Base-by-base conservation (phyloP, 768 basidiomycete genomes). In the Suillus discolor region DNA sequence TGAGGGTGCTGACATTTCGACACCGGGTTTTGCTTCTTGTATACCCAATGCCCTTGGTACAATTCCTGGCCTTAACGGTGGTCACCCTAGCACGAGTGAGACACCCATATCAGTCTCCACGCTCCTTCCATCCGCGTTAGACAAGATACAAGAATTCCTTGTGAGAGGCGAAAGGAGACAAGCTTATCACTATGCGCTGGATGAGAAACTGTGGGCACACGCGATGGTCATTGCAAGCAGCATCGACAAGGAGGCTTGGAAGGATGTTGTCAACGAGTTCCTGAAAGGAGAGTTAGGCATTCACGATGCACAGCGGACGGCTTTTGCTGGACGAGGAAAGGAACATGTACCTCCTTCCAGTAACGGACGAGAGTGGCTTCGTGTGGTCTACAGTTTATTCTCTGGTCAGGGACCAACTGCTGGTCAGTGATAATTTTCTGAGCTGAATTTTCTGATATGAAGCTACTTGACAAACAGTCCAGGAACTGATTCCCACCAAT, bases 141-240 rank as follows among this genome's bases (percentile, higher is more conserved):
- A 93, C 72, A 88, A 86, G 72, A 91, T 97, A 66, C 88, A 94
- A 70, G 85, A 86, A 36, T 85, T 93, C 61, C 84, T 99, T 18
- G 77, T 96, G 12, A 86, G 87, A 65, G 97, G 97, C 18, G 89
- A 97, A 71, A 90, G 94, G 42, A 87, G 87, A 25, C 87, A 90
- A 68, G 97, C 97, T 1, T 95, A 92, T 73, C 88, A 89, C 65
- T 96, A 88, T 74, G 97, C 97, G 3, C 82, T 94, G 51, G 92
- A 96, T 65, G 87, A 95, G 76, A 91, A 87, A 71, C 77, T 99
- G 49, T 99, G 97, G 96, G 89, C 94, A 1, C 97, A 99, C 76
- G 97, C 97, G 2, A 88, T 99, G 86, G 77, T 99, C 63, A 95
- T 99, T 68, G 89, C 97, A 12, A 96, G 93, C 71, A 91, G 92